Conservation (phyloP, 2,329 filamentous ascomycete species). For the Cladophialophora yegresii region DNA sequence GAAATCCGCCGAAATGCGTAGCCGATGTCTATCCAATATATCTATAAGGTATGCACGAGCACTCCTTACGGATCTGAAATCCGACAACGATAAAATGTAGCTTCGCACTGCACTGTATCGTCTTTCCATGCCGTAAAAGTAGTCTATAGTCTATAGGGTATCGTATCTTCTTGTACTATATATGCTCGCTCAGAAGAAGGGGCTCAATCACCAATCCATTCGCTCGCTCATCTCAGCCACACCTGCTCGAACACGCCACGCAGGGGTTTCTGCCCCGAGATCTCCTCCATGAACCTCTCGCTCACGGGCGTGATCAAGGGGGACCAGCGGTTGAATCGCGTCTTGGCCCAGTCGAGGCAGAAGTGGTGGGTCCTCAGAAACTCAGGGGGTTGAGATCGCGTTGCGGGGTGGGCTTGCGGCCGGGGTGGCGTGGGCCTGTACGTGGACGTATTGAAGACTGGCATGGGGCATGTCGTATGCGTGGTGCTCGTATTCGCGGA, state of each 20-base stretch:
- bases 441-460: neutral
- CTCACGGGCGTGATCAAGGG: slow-evolving; percentile 35
- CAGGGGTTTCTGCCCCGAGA: slow-evolving; percentile 31
- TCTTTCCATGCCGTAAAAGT: neutral
- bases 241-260: slow-evolving; percentile 37
- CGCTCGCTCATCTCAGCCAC: slow-evolving; percentile 34
- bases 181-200: neutral
- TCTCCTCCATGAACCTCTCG: slow-evolving; percentile 36
- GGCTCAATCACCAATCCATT: neutral
- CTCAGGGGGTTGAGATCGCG: slow-evolving; percentile 27
- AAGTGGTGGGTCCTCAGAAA: slow-evolving; percentile 37
- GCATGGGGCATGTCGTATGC: neutral
- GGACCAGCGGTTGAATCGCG: slow-evolving; percentile 36
- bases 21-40: neutral
- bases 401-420: neutral
- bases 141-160: neutral
- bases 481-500: neutral
- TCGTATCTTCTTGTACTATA: neutral
- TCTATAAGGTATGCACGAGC: neutral
- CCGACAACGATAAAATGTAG: neutral
- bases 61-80: neutral
- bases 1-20: neutral
- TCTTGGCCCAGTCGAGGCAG: slow-evolving; percentile 36
- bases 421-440: neutral
- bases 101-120: neutral